Evolutionary conservation across 345 rosid genomes (phyloP).

Genomic region (Anacardium occidentale): DNA sequence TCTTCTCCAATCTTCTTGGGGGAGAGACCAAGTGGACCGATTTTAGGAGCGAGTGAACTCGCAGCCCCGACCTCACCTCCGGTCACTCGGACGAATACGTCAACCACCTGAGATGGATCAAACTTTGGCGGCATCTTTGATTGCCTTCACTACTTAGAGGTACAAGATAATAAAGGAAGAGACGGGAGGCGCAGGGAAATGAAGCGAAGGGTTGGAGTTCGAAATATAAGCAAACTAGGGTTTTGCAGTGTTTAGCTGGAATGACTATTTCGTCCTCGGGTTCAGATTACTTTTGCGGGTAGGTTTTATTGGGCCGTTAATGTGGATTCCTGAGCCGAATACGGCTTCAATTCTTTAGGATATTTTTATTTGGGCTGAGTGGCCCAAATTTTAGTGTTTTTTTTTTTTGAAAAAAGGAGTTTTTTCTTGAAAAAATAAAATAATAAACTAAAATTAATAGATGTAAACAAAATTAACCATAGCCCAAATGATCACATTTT

Average conservation of each 20-base stretch:
- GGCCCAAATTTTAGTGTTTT: too few species aligned
- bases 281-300: neutral
- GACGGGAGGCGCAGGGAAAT: constrained; percentile 23
- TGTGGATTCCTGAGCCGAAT: neutral
- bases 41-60: constrained; percentile 65
- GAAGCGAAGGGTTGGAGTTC: neutral
- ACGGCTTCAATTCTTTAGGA: too few species aligned
- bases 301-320: neutral
- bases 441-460: too few species aligned
- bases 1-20: constrained; percentile 83
- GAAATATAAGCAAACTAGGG: constrained; percentile 15
- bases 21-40: constrained; percentile 82
- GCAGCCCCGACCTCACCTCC: constrained; percentile 67
- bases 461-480: too few species aligned
- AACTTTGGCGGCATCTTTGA: constrained; percentile 54
- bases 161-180: neutral
- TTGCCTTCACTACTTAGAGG: neutral
- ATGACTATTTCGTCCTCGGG: neutral
- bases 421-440: too few species aligned
- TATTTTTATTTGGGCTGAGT: too few species aligned
- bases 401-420: too few species aligned
- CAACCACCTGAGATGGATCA: constrained; percentile 53
- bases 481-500: too few species aligned
- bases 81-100: constrained; percentile 53
- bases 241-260: neutral